Conservation (phyloP, 805 yeast genomes). For the Pichia pseudocactophila region DNA sequence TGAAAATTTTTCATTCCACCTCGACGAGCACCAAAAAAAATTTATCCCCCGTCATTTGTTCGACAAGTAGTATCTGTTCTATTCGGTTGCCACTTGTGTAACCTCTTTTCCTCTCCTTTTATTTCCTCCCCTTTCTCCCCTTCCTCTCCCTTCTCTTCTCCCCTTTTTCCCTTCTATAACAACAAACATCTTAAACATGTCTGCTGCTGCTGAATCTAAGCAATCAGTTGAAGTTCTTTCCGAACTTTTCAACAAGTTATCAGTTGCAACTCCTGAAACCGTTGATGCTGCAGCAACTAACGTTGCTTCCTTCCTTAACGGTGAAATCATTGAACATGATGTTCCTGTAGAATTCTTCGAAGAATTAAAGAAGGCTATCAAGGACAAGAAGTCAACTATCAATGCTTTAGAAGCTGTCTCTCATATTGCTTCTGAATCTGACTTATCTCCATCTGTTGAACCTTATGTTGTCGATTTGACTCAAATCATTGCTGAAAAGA, state of each 20-base stretch:
- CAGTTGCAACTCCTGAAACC: conserved; percentile 80
- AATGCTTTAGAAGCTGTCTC: conserved; percentile 78
- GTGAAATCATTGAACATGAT: conserved; percentile 97
- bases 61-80: not conserved
- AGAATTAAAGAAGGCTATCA: conserved; percentile 65
- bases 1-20: no score
- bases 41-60: no score
- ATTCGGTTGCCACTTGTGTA: not conserved
- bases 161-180: not conserved
- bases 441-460: conserved; percentile 86
- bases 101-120: conserved; percentile 1
- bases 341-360: conserved; percentile 84
- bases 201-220: conserved; percentile 46
- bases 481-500: conserved; percentile 58
- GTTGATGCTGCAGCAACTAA: conserved; percentile 80
- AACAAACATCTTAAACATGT: conserved; percentile 7
- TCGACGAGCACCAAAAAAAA: no score
- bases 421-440: conserved; percentile 76
- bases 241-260: conserved; percentile 86
- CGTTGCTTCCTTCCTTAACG: conserved; percentile 89
- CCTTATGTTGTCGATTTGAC: conserved; percentile 83
- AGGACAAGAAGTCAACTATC: conserved; percentile 72
- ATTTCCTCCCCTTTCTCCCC: not conserved
- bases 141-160: not conserved
- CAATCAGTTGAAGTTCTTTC: conserved; percentile 74